A percentile compares a stretch with the other conserved stretches of the same genome.
Evolutionary conservation across 495 filamentous ascomycete genomes (phyloP).

Genomic region (Aspergillus affinis): DNA sequence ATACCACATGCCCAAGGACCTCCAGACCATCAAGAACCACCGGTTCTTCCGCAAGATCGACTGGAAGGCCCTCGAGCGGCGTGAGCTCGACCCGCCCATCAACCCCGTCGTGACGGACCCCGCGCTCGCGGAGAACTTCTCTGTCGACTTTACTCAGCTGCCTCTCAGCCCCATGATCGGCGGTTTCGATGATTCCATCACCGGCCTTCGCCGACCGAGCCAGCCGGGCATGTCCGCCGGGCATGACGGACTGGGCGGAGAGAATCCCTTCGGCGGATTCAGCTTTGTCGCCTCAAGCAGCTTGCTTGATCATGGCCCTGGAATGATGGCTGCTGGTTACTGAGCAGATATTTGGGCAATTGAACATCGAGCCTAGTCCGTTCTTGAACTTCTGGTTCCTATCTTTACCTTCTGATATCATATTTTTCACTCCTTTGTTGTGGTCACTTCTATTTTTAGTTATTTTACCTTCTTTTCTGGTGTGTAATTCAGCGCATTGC

Average conservation of each 20-base stretch:
- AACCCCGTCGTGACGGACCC: slow-evolving; percentile 91
- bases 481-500: not conserved
- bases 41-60: slow-evolving; percentile 96
- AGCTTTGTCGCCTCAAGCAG: slow-evolving; percentile 91
- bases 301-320: slow-evolving; percentile 63
- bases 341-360: slow-evolving; percentile 13
- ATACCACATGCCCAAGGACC: slow-evolving; percentile 81
- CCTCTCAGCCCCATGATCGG: slow-evolving; percentile 70
- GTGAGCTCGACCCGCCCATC: slow-evolving; percentile 84
- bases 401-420: not conserved
- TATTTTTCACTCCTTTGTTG: not conserved
- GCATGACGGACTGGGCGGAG: slow-evolving; percentile 26
- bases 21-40: slow-evolving; percentile 84
- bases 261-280: slow-evolving; percentile 89
- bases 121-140: slow-evolving; percentile 93
- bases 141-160: slow-evolving; percentile 79
- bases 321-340: slow-evolving; percentile 30
- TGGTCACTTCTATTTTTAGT: not conserved
- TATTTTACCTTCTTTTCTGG: not conserved
- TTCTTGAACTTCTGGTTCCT: not conserved
- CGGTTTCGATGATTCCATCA: slow-evolving; percentile 36
- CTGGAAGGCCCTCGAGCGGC: slow-evolving; percentile 76
- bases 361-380: not conserved
- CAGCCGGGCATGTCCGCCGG: slow-evolving; percentile 23
- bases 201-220: slow-evolving; percentile 25